Conservation (phyloP, 805 yeast genomes). For the Candida ulmi region DNA sequence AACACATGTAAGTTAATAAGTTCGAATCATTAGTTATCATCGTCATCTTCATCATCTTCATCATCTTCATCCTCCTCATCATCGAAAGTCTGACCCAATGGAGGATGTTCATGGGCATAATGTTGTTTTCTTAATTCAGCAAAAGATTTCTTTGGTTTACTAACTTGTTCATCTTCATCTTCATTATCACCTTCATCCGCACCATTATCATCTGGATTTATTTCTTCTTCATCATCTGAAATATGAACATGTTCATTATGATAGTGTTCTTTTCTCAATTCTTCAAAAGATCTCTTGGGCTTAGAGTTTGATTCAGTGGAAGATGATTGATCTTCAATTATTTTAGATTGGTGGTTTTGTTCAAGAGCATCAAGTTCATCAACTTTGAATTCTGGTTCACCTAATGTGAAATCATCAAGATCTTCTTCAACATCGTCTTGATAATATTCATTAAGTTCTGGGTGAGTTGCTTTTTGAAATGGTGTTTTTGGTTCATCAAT, state of each 20-base stretch:
- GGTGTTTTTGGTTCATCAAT: conserved; percentile 97
- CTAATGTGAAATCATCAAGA: conserved; percentile 49
- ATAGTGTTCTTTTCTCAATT: conserved; percentile 75
- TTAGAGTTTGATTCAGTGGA: conserved; percentile 21
- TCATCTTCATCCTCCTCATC: conserved; percentile 4
- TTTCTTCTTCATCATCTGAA: conserved; percentile 13
- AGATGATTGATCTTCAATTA: conserved; percentile 25
- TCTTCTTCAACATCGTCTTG: conserved; percentile 54
- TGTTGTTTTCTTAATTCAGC: conserved; percentile 21
- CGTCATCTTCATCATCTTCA: too few species aligned
- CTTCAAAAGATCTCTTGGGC: conserved; percentile 50
- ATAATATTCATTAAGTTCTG: conserved; percentile 71
- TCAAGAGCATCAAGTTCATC: conserved; percentile 23
- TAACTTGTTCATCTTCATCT: conserved; percentile 11
- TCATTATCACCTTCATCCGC: conserved; percentile 18
- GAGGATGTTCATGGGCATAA: conserved; percentile 15
- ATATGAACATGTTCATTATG: conserved; percentile 43
- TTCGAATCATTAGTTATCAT: conserved; percentile 6
- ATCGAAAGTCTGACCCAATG: neutral
- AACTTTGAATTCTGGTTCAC: conserved; percentile 45
- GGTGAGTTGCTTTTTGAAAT: conserved; percentile 83
- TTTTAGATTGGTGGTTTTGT: conserved; percentile 26
- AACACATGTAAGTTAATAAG: neutral
- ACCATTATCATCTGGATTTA: conserved; percentile 5
- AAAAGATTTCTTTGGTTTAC: conserved; percentile 43